A percentile compares a stretch with the other conserved stretches of the same genome.
Evolutionary conservation across 805 yeast genomes (phyloP).

Genomic region (Sporopachydermia lactativora): DNA sequence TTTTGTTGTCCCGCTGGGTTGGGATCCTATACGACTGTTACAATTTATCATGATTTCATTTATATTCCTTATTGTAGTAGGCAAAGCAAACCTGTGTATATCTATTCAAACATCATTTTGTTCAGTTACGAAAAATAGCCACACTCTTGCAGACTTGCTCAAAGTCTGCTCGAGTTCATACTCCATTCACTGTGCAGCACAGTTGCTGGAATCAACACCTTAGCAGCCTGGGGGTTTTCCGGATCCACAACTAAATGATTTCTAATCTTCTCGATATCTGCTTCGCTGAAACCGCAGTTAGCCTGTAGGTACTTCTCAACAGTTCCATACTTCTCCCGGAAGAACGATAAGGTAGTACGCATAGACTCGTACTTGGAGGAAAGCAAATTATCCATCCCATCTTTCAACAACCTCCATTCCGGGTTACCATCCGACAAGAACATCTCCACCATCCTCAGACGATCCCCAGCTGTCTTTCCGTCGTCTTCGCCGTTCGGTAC

Average conservation of each 20-base stretch:
- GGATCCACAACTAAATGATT: constrained; percentile 17
- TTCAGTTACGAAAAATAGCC: too few relatives aligned
- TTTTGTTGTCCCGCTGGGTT: too few relatives aligned
- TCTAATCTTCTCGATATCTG: constrained; percentile 28
- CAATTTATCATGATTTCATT: too few relatives aligned
- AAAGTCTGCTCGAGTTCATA: not conserved
- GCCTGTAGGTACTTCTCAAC: constrained; percentile 32
- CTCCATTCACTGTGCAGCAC: too few relatives aligned
- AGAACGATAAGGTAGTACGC: constrained; percentile 39
- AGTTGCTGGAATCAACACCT: too few relatives aligned
- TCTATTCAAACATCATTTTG: too few relatives aligned
- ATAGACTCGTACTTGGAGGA: constrained; percentile 58
- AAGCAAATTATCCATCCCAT: constrained; percentile 46
- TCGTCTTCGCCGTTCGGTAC: not conserved
- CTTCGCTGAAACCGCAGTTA: constrained; percentile 28
- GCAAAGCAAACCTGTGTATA: too few relatives aligned
- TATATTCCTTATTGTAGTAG: too few relatives aligned
- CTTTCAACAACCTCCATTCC: constrained; percentile 12
- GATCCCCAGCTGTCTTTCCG: constrained; percentile 2
- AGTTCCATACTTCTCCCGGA: constrained; percentile 40
- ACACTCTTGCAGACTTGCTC: too few relatives aligned
- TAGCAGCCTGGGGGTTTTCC: too few relatives aligned
- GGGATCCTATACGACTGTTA: too few relatives aligned
- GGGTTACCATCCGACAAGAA: not conserved
- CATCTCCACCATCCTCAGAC: constrained; percentile 24